Percentiles rank a stretch among this genome's conserved stretches.
Evolutionary conservation across 192 early-diverging fungal species (phyloP).

Genomic region (Coemansia guatemalensis): DNA sequence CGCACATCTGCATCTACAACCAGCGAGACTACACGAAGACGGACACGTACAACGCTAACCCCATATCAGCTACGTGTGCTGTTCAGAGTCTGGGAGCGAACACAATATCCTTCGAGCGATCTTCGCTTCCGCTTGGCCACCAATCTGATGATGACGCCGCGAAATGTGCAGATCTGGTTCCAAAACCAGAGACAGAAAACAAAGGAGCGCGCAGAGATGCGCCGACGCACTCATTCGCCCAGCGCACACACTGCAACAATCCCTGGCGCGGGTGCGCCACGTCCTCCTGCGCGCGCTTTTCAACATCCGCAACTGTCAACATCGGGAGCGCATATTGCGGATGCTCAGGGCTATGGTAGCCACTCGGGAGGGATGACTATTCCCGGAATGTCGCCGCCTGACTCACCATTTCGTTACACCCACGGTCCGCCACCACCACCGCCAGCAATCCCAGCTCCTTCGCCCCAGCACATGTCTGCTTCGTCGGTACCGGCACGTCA

Average conservation of each 20-base stretch:
- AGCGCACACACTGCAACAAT: conserved; percentile 19
- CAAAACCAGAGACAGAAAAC: conserved; percentile 84
- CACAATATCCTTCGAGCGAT: conserved; percentile 73
- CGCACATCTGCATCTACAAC: conserved; percentile 11
- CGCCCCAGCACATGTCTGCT: conserved; percentile 7
- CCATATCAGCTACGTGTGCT: conserved; percentile 61
- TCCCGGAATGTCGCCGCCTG: conserved; percentile 38
- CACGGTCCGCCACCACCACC: conserved; percentile 46
- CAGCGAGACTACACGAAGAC: conserved; percentile 33
- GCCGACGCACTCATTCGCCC: conserved; percentile 50
- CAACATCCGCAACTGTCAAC: conserved; percentile 9
- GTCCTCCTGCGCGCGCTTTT: conserved; percentile 5
- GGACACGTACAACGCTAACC: conserved; percentile 60
- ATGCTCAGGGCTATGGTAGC: conserved; percentile 10
- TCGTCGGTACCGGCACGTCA: conserved; percentile 20
- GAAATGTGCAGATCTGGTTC: conserved; percentile 91
- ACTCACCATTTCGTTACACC: conserved; percentile 46
- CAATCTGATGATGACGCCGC: conserved; percentile 74
- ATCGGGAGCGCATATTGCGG: neutral
- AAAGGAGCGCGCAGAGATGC: conserved; percentile 57
- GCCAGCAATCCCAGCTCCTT: conserved; percentile 31
- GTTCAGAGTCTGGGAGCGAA: conserved; percentile 61
- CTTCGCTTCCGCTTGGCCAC: conserved; percentile 70
- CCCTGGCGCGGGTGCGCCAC: conserved; percentile 9
- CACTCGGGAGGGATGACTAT: conserved; percentile 21